These are phyloP conservation scores for Thelonectria blattea DNA, from an alignment of 2,329 filamentous ascomycete genomes.

Conservation along the genomic window DNA sequence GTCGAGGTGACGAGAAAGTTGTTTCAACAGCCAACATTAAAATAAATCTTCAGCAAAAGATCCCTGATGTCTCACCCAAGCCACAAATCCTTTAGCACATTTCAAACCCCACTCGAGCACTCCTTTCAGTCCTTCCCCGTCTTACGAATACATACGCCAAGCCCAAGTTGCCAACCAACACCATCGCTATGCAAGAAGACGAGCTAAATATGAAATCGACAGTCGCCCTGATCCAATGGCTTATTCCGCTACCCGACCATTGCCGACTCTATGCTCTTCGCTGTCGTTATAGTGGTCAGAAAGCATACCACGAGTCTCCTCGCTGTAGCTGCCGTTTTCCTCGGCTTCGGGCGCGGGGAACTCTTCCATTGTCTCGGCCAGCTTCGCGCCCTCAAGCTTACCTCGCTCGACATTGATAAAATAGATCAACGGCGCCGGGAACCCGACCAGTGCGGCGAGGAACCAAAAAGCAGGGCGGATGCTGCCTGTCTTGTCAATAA, in stretches of 20 bases:
- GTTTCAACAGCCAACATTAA: not conserved
- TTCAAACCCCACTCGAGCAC: conserved; percentile 12
- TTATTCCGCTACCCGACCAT: conserved; percentile 19
- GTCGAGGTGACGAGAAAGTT: not conserved
- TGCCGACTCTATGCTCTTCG: conserved; percentile 22
- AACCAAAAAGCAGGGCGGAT: conserved; percentile 93
- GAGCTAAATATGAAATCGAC: conserved; percentile 21
- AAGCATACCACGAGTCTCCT: conserved; percentile 39
- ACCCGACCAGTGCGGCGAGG: conserved; percentile 79
- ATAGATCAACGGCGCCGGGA: conserved; percentile 84
- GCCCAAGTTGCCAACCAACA: conserved; percentile 30
- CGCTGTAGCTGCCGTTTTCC: conserved; percentile 29
- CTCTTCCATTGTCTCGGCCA: conserved; percentile 66
- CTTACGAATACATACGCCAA: not conserved
- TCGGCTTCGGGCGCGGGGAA: conserved; percentile 45
- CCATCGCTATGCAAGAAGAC: conserved; percentile 33
- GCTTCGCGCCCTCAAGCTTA: conserved; percentile 68
- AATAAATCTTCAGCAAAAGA: conserved; percentile 1
- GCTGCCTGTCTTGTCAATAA: conserved; percentile 83
- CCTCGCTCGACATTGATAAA: conserved; percentile 85
- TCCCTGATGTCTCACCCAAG: conserved; percentile 5
- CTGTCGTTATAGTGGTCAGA: conserved; percentile 35
- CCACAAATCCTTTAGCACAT: conserved; percentile 9
- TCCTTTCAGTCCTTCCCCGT: too few relatives aligned
- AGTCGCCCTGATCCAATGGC: conserved; percentile 1